Base-by-base conservation (phyloP, 2,329 filamentous ascomycete species). In the Colletotrichum sp. region DNA sequence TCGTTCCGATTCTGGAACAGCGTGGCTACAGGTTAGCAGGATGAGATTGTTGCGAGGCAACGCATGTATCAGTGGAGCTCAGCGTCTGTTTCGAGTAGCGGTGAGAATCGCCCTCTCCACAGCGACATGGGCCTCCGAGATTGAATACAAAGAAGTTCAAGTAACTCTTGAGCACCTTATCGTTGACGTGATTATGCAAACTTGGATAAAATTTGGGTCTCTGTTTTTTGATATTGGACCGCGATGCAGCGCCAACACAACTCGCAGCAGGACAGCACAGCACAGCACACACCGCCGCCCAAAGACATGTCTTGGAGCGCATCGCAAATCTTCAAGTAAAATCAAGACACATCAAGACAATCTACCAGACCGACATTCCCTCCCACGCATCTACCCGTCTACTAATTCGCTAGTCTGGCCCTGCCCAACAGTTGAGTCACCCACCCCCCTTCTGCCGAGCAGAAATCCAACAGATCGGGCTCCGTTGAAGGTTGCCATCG, bases 21-120 rank as follows among this genome's bases (percentile, higher is more conserved):
- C 73, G 73, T 75, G 73, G 70, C 73, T 75, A 75, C 73, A 73
- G 70, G 70, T 73, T 75, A 75, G 70, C 73, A 75, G 48, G 73
- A 64, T 68, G 25, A 68, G 64, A 73, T 64, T 16, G 73, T 75
- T 75, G 73, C 73, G 73, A 75, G 73, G 73, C 73, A 75, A 75
- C 73, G 64, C 44, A 71, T 22, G 34, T 28, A 66, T 25, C 44
- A 59, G 73, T 73, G 73, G 73, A 75, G 73, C 70, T 52, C 32
- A 39, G 57, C 39, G 65, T 75, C 44, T 44, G 59, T 36, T 59
- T 55, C 60, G 70, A 73, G 70, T 73, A 64, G 73, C 73, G 73
- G 73, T 75, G 73, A 75, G 73, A 64, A 32, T 52, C 59, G 22
- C 69, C 25, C 68, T 39, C 70, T 69, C 73, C 64, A 72, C 73